Evolutionary conservation across 352 stramenopile genomes (phyloP).

Genomic region (Phytophthora tubulina): DNA sequence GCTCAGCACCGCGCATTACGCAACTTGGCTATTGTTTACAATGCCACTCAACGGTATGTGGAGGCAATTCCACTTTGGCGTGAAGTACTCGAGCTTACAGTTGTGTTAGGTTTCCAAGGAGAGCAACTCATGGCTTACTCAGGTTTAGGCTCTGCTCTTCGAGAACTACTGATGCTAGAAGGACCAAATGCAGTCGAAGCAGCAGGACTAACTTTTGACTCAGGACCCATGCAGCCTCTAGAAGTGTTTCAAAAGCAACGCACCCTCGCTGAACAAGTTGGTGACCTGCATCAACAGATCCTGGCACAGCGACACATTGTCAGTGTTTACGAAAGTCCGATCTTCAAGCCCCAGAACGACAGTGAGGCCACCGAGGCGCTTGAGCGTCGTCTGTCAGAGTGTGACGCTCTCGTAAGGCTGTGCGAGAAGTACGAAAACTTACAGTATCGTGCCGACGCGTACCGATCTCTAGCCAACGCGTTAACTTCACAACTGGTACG

Average conservation of each 20-base stretch:
- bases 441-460: constrained; percentile 52
- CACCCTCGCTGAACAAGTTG: constrained; percentile 50
- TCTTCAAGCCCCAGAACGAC: constrained; percentile 28
- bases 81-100: constrained; percentile 60
- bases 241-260: constrained; percentile 60
- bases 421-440: constrained; percentile 54
- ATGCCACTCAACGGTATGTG: constrained; percentile 50
- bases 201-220: constrained; percentile 9
- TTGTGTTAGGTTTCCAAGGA: constrained; percentile 45
- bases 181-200: constrained; percentile 18
- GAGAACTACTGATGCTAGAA: constrained; percentile 42
- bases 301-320: constrained; percentile 60
- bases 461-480: constrained; percentile 65
- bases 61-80: constrained; percentile 65
- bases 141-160: constrained; percentile 53
- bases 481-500: constrained; percentile 57
- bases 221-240: constrained; percentile 33
- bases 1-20: constrained; percentile 60
- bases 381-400: constrained; percentile 60
- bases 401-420: constrained; percentile 53
- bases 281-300: constrained; percentile 55
- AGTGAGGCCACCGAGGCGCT: constrained; percentile 20
- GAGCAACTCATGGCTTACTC: constrained; percentile 59
- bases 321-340: constrained; percentile 58
- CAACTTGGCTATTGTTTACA: constrained; percentile 65